These are phyloP conservation scores for Lophiotrema nucula DNA, from an alignment of 495 filamentous ascomycete species.

Conservation along the genomic window DNA sequence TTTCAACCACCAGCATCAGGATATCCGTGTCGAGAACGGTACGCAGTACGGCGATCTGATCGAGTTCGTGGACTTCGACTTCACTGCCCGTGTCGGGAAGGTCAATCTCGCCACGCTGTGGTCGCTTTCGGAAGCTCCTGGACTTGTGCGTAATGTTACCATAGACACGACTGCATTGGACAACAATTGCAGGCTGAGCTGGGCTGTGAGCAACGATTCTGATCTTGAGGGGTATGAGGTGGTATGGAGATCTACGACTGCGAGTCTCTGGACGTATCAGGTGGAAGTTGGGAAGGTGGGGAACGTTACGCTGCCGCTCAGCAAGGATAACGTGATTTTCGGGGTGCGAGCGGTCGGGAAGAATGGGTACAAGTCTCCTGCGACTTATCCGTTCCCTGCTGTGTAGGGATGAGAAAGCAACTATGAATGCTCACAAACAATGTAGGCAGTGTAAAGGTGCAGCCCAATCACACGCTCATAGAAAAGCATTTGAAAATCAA, in stretches of 20 bases:
- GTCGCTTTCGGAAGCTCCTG: slow-evolving; percentile 50
- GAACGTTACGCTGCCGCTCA: slow-evolving; percentile 45
- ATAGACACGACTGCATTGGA: slow-evolving; percentile 45
- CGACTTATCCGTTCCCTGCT: slow-evolving; percentile 30
- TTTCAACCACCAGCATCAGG: slow-evolving; percentile 56
- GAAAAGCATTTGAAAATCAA: no score
- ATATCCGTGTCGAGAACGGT: slow-evolving; percentile 48
- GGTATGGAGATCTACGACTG: slow-evolving; percentile 50
- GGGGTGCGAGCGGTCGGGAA: slow-evolving; percentile 49
- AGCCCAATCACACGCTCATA: no score
- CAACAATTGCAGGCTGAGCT: slow-evolving; percentile 49
- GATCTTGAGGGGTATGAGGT: slow-evolving; percentile 49
- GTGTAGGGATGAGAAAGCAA: no score
- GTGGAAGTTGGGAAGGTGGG: slow-evolving; percentile 43
- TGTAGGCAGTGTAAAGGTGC: no score
- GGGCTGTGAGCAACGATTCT: slow-evolving; percentile 40
- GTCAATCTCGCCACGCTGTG: slow-evolving; percentile 53
- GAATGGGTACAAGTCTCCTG: slow-evolving; percentile 50
- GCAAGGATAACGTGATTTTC: slow-evolving; percentile 56
- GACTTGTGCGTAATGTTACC: slow-evolving; percentile 46
- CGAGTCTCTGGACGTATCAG: slow-evolving; percentile 49
- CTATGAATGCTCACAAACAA: no score
- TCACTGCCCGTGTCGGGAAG: slow-evolving; percentile 49
- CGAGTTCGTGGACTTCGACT: slow-evolving; percentile 55
- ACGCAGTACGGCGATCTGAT: slow-evolving; percentile 52